A percentile compares a stretch with the other conserved stretches of the same genome.
phyloP scores from a whole-genome alignment of 306 rosid genomes.

The Psophocarpus tetragonolobus region DNA sequence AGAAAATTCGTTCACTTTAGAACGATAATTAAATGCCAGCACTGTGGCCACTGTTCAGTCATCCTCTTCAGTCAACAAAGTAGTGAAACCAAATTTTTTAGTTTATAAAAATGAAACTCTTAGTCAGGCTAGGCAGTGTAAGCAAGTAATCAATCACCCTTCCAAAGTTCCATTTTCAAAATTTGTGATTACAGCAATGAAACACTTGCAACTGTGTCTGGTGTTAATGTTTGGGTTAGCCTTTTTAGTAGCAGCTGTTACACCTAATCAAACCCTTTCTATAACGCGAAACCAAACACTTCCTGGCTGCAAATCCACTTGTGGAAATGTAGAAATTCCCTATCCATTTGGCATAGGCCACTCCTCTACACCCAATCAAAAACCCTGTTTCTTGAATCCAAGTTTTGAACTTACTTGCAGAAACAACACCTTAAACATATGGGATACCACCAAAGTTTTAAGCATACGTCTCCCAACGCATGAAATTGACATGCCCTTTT shows the following conservation, averaged over 20 bases:
- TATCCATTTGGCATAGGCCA: conserved; percentile 52
- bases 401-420: conserved; percentile 21
- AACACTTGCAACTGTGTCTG: neutral
- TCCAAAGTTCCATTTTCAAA: neutral
- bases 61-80: no score
- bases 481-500: neutral
- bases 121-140: no score
- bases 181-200: neutral
- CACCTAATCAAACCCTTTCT: neutral
- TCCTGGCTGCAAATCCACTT: conserved; percentile 20
- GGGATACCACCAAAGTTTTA: neutral
- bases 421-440: neutral
- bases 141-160: no score
- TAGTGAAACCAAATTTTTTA: no score
- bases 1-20: no score
- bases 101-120: no score
- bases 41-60: no score
- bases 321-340: conserved; percentile 46
- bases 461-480: conserved; percentile 25
- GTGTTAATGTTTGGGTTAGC: neutral
- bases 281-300: neutral
- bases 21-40: no score
- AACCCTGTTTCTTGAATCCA: neutral
- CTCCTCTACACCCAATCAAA: neutral
- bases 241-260: neutral